A percentile compares a stretch with the other conserved stretches of the same genome.
phyloP scores from a whole-genome alignment of 139 green algal genomes.

The Yamagishiella unicocca region DNA sequence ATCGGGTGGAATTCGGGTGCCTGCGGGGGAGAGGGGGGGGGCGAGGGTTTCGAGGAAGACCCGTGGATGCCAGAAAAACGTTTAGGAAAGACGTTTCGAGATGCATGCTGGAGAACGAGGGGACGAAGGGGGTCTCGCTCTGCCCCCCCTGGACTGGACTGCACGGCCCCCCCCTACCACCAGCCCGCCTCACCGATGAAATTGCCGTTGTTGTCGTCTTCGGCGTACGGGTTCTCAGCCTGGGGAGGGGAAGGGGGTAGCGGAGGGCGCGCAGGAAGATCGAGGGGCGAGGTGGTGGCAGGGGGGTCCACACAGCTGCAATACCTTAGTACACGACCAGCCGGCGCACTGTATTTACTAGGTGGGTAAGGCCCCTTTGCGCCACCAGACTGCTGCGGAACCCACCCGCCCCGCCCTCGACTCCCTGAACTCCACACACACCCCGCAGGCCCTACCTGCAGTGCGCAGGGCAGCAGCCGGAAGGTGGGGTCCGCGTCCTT shows the following conservation, averaged over 20 bases:
- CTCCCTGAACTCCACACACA: too few species aligned
- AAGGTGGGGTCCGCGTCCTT: constrained; percentile 49
- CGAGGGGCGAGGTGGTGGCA: too few species aligned
- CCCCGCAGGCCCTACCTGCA: constrained; percentile 39
- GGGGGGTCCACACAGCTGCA: too few species aligned
- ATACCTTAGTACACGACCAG: too few species aligned
- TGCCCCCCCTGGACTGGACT: background rate
- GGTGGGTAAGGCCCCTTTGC: too few species aligned
- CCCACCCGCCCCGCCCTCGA: too few species aligned
- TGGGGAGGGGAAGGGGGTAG: background rate
- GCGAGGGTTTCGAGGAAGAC: background rate
- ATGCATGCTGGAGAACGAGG: too few species aligned
- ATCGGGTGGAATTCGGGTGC: constrained; percentile 21
- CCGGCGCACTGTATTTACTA: too few species aligned
- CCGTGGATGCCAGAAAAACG: too few species aligned
- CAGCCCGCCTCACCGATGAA: background rate
- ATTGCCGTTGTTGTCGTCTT: constrained; percentile 7
- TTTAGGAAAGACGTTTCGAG: too few species aligned
- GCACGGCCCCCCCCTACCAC: background rate
- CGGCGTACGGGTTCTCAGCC: constrained; percentile 8
- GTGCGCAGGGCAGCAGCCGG: constrained; percentile 46
- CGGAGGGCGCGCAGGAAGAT: too few species aligned
- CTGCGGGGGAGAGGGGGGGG: background rate
- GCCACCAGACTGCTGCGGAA: too few species aligned
- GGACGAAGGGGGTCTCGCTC: background rate